These are phyloP conservation scores for Blakeslea trispora DNA, from an alignment of 371 early-diverging fungal species.

Conservation along the genomic window DNA sequence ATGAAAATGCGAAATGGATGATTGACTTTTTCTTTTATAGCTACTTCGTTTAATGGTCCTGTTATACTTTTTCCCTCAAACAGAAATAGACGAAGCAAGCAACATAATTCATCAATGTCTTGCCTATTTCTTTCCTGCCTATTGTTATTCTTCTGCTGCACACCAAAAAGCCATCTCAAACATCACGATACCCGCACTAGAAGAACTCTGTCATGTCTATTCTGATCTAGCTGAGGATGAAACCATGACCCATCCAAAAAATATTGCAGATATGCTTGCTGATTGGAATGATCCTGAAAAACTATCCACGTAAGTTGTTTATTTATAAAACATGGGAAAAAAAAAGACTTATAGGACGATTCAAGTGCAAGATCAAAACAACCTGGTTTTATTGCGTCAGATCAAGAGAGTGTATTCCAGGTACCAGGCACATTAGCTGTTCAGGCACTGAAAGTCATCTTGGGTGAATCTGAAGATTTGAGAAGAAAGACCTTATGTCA, in stretches of 20 bases:
- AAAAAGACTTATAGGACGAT: no score
- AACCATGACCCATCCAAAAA: constrained; percentile 52
- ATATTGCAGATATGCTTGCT: constrained; percentile 57
- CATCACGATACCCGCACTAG: constrained; percentile 40
- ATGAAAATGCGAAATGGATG: no score
- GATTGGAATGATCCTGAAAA: constrained; percentile 64
- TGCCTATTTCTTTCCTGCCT: constrained; percentile 85
- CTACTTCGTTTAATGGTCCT: constrained; percentile 68
- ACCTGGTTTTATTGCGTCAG: constrained; percentile 2
- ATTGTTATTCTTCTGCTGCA: constrained; percentile 67
- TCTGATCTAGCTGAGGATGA: constrained; percentile 42
- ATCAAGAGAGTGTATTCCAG: constrained; percentile 8
- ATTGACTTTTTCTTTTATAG: constrained; percentile 29
- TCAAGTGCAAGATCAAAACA: neutral
- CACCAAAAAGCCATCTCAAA: constrained; percentile 62
- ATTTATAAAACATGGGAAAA: no score
- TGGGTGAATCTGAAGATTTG: constrained; percentile 24
- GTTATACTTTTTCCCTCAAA: constrained; percentile 78
- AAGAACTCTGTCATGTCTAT: constrained; percentile 38
- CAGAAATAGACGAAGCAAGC: constrained; percentile 54
- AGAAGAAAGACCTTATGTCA: constrained; percentile 41
- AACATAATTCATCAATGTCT: constrained; percentile 78
- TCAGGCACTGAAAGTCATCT: constrained; percentile 37
- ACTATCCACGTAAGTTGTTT: constrained; percentile 48
- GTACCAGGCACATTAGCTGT: constrained; percentile 46